Base-by-base conservation (phyloP, 345 rosid species). In the Eucalyptus marginata region DNA sequence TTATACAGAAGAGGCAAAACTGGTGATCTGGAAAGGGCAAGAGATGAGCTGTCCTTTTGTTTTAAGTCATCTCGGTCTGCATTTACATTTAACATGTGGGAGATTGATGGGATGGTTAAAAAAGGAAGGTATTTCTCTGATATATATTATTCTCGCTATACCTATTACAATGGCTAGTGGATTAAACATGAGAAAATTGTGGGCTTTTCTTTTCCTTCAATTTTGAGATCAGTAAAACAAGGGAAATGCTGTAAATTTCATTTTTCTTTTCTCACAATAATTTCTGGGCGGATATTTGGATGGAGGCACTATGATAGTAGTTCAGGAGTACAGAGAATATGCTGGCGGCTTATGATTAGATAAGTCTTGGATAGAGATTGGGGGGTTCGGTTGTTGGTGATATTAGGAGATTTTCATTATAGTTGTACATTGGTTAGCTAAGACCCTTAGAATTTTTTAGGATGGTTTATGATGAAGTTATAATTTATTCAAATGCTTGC, bases 51-150 rank as follows among this genome's bases (percentile, higher is more conserved):
- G 87, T 94, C 99, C 56, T 98, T 98, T 92, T 97, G 99, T 91
- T 97, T 98, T 93, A 97, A 93, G 92, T 97, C 99, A 85, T 95
- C 97, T 86, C 94, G 99, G 86, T 98, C 99, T 54, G 91, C 95
- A 91, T 97, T 97, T 91, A 97, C 99, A 24, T 96, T 97, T 93
- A 95, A 97, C 89, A 97, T 97, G 99, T 98, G 99, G 99, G 99
- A 98, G 95, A 98, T 98, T 88, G 99, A 97, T 94, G 98, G 99
- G 92, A 94, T 96, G 98, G 98, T 95, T 68, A 97, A 95, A 92
- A 96, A 97, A 89, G 99, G 99, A 93, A 97, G 97, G 99, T 97
- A 91, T 71, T 24, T 29, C 59, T 59, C 87, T 47, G 31, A 58
- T 76, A 40, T 36, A 76, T 40, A 24, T 76, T 40, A 47, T 76